phyloP scores from a whole-genome alignment of 2,329 filamentous ascomycete species.

The Orbilia blumenaviensis region DNA sequence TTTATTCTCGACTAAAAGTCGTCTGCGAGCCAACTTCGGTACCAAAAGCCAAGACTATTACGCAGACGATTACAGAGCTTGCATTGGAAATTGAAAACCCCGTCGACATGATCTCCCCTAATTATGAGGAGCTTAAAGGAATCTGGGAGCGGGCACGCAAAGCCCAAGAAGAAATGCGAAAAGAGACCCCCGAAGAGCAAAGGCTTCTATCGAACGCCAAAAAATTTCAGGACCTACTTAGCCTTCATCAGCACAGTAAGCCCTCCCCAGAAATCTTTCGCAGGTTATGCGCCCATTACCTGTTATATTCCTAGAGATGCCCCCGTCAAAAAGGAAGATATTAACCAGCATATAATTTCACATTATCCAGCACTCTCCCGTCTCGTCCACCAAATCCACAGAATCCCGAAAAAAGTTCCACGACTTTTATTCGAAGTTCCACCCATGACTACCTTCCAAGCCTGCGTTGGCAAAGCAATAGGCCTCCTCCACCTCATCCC shows the following conservation, averaged over 20 bases:
- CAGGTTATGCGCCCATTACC: too few relatives aligned
- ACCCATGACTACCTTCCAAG: too few relatives aligned
- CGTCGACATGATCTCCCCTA: constrained; percentile 37
- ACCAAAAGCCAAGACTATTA: constrained; percentile 4
- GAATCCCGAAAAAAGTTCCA: not conserved
- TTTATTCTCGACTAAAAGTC: not conserved
- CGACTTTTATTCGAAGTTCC: too few relatives aligned
- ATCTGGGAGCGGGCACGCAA: not conserved
- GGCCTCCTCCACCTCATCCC: constrained; percentile 17
- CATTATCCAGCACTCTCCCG: too few relatives aligned
- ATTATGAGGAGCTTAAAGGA: constrained; percentile 9
- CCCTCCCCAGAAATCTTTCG: too few relatives aligned
- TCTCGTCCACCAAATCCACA: too few relatives aligned
- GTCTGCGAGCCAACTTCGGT: constrained; percentile 44
- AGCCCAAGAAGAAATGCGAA: too few relatives aligned
- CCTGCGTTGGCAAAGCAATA: not conserved
- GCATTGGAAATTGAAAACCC: not conserved
- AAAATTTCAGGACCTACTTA: not conserved
- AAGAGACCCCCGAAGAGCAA: not conserved
- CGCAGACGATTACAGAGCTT: not conserved
- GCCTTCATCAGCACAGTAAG: not conserved
- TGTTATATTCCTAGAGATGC: too few relatives aligned
- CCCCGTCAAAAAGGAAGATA: too few relatives aligned
- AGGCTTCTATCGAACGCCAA: not conserved
- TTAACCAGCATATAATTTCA: too few relatives aligned